Percentiles rank a stretch among this genome's conserved stretches.
phyloP scores from a whole-genome alignment of 805 yeast species.

The Metschnikowia matae region DNA sequence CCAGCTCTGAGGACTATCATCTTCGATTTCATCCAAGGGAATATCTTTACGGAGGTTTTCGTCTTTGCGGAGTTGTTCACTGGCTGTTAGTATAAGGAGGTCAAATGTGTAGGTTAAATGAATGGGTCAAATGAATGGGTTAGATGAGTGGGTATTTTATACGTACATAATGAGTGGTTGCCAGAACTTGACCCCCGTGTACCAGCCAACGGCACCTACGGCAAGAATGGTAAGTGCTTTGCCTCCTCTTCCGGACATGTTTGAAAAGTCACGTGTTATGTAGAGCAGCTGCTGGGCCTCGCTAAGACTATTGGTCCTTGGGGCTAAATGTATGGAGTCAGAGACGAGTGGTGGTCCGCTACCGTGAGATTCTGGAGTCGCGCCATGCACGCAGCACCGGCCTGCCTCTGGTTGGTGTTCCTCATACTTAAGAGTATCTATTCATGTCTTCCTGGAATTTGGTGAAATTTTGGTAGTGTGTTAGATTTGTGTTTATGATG shows the following conservation, averaged over 20 bases:
- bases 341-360: neutral
- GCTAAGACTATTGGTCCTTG: neutral
- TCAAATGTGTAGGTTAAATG: no score
- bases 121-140: neutral
- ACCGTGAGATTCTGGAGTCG: neutral
- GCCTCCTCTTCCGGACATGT: constrained; percentile 22
- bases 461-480: no score
- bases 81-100: constrained; percentile 17
- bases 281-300: neutral
- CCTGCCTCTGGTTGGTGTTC: neutral
- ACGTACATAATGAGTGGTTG: constrained; percentile 68
- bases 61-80: constrained; percentile 62
- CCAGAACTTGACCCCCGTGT: constrained; percentile 61
- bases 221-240: constrained; percentile 23
- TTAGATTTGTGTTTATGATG: no score
- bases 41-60: constrained; percentile 62
- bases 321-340: neutral
- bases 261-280: neutral
- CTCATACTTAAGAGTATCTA: no score
- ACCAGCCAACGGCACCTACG: constrained; percentile 34
- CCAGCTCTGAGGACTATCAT: constrained; percentile 37
- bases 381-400: neutral
- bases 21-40: constrained; percentile 42
- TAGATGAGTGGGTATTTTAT: neutral
- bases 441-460: no score